phyloP scores from a whole-genome alignment of 495 filamentous ascomycete species.

The Pyronema domesticum region DNA sequence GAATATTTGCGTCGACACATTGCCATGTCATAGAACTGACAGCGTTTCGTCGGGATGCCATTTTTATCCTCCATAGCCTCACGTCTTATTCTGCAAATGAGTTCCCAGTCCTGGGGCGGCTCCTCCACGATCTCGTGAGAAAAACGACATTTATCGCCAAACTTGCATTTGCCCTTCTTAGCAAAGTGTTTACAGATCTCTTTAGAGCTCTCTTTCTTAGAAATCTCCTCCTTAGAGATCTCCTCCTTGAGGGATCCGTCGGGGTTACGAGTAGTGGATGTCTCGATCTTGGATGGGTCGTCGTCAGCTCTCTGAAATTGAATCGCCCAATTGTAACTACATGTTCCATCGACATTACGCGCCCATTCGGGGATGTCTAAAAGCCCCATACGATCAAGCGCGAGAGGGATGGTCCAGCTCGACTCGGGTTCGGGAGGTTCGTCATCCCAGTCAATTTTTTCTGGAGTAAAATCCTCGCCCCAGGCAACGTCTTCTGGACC shows the following conservation, averaged over 20 bases:
- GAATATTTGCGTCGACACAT: background rate
- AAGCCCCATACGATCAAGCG: conserved; percentile 1
- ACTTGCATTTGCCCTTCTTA: background rate
- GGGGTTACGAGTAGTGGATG: background rate
- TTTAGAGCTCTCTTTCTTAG: background rate
- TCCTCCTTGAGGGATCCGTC: background rate
- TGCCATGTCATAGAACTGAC: background rate
- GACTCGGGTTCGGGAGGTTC: background rate
- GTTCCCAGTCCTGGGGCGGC: background rate
- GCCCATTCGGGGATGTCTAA: conserved; percentile 1
- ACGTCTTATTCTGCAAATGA: background rate
- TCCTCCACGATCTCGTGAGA: background rate
- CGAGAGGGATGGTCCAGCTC: background rate
- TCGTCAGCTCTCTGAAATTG: background rate
- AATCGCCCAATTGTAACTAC: background rate
- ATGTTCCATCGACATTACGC: background rate
- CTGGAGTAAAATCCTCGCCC: background rate
- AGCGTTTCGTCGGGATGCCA: background rate
- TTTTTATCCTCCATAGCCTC: background rate
- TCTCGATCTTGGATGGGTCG: background rate
- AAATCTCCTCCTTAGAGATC: background rate
- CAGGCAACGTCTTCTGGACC: background rate
- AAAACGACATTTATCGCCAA: conserved; percentile 1
- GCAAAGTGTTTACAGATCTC: background rate
- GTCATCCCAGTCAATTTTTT: background rate